Evolutionary conservation across 352 stramenopile genomes (phyloP), one percentile per base, ranked within the genome.

Genomic region (Phytopythium montanum): DNA sequence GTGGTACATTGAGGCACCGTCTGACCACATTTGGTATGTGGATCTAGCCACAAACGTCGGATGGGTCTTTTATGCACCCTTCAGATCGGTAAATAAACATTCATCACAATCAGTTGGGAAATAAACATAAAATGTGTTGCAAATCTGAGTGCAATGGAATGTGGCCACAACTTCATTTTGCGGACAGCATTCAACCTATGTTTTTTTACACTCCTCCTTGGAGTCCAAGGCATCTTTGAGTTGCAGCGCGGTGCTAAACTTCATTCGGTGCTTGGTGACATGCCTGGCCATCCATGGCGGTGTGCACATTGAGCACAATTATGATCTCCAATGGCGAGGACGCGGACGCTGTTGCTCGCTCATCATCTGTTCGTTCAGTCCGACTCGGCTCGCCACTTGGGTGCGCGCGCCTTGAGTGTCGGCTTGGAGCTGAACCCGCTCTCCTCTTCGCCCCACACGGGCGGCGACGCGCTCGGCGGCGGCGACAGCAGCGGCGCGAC

Each of bases 261-360:
- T 90, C n/a, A 53, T 88, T 9, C 79, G 87, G 46, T 75, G 85
- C 41, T 70, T 92, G 25, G 72, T 76, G 19, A 67, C 65, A 14
- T 66, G 76, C 51, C 51, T 90, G 50, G 75, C 79, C 18, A 69
- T 87, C 6, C 87, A 78, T 41, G 81, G 90, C 58, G 77, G 85
- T n/a, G 60, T 90, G 12, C 68, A 88, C 58, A 49, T 90, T 28
- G 57, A 60, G 28, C 51, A 66, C 28, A 59, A 18, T 16, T 23
- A 23, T 57, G 34, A 41, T 10, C 2, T 21, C n/a, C 23, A 28
- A 21, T 28, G 21, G 26, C n/a, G 23, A 21, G 26, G 7, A 25
- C 16, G 49, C 55, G 3, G 29, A 19, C 42, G 33, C 6, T 34
- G 19, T 36, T 52, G 52, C 59, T 54, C 13, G 36, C 12, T 28